Conservation (phyloP, 495 filamentous ascomycete genomes). For the Penicillium soppii region DNA sequence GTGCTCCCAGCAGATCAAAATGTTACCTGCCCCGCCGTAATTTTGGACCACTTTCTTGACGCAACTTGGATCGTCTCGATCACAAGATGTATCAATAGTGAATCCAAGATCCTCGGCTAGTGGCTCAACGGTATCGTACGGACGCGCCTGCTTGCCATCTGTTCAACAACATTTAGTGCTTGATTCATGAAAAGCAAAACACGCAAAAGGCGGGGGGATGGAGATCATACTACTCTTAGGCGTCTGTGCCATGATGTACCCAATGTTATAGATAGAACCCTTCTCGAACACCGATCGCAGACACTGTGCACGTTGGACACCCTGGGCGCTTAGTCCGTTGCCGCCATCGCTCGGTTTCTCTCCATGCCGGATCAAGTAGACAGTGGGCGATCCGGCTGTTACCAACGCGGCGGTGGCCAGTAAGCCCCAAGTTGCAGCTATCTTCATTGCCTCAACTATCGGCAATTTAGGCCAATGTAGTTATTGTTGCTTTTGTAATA, state of each 20-base stretch:
- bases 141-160: slow-evolving; percentile 51
- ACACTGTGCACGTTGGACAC: slow-evolving; percentile 51
- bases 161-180: background rate
- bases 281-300: slow-evolving; percentile 47
- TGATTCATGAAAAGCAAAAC: background rate
- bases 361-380: slow-evolving; percentile 60
- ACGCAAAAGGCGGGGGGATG: background rate
- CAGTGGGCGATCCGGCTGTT: slow-evolving; percentile 28
- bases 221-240: slow-evolving; percentile 45
- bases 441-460: slow-evolving; percentile 4
- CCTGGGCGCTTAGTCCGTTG: slow-evolving; percentile 44
- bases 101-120: slow-evolving; percentile 52
- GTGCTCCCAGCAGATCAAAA: slow-evolving; percentile 61
- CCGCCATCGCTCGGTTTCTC: slow-evolving; percentile 51
- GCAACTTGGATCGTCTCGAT: slow-evolving; percentile 46
- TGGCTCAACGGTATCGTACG: slow-evolving; percentile 52
- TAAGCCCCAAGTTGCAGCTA: slow-evolving; percentile 13
- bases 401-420: slow-evolving; percentile 20
- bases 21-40: slow-evolving; percentile 50
- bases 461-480: background rate
- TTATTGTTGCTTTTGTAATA: background rate
- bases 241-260: slow-evolving; percentile 51
- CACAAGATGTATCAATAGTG: slow-evolving; percentile 48
- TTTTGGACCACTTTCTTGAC: slow-evolving; percentile 44
- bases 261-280: slow-evolving; percentile 47